Percentiles rank a stretch among this genome's conserved stretches.
Evolutionary conservation across 139 green algal genomes (phyloP).

Genomic region (Coccomyxa sp.): DNA sequence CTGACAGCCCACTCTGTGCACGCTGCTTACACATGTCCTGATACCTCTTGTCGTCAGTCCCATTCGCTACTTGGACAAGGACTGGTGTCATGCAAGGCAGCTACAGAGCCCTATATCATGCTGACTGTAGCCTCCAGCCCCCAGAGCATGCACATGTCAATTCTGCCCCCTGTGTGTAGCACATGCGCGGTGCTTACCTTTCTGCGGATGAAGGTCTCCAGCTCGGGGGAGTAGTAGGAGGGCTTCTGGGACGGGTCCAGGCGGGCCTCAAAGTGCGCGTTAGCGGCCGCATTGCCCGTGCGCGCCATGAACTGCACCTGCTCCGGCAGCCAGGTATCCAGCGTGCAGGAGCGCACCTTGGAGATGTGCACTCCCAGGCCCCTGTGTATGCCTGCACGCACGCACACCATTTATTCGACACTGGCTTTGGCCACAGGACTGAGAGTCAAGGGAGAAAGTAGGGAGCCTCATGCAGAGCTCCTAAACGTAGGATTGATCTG

Average conservation of each 20-base stretch:
- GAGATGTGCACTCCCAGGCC: slow-evolving; percentile 68
- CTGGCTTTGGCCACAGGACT: too few relatives aligned
- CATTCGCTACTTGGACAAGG: neutral
- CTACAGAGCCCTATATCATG: neutral
- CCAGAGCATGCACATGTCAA: neutral
- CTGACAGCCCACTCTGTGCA: neutral
- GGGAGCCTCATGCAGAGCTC: too few relatives aligned
- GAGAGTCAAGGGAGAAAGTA: too few relatives aligned
- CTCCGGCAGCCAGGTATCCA: slow-evolving; percentile 57
- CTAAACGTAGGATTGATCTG: too few relatives aligned
- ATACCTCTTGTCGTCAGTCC: neutral
- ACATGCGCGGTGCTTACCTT: slow-evolving; percentile 15
- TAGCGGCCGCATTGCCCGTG: slow-evolving; percentile 65
- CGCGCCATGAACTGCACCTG: slow-evolving; percentile 52
- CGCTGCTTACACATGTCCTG: neutral
- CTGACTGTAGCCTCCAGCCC: neutral
- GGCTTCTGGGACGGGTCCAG: slow-evolving; percentile 15
- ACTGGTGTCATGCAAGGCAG: neutral
- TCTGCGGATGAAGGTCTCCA: slow-evolving; percentile 42
- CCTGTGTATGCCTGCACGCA: slow-evolving; percentile 57
- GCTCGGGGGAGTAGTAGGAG: slow-evolving; percentile 11
- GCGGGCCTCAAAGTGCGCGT: slow-evolving; percentile 43
- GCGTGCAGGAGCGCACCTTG: slow-evolving; percentile 46
- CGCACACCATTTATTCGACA: too few relatives aligned
- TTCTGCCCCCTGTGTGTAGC: neutral